Evolutionary conservation across 495 filamentous ascomycete genomes (phyloP).

Genomic region (Penicillium chermesinum): DNA sequence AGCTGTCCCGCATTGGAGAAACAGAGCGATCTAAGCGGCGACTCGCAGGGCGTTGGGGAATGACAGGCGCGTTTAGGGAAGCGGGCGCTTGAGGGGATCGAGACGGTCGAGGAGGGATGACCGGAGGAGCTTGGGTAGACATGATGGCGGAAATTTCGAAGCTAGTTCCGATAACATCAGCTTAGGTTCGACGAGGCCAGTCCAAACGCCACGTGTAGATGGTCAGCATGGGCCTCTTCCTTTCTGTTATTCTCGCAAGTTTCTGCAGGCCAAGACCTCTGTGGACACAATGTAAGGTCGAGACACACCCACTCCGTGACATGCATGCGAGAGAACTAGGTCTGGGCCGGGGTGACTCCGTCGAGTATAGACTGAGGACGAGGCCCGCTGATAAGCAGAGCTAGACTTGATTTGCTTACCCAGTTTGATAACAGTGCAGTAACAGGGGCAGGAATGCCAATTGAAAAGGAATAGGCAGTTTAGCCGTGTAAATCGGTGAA

Average conservation of each 20-base stretch:
- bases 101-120: conserved; percentile 47
- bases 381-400: conserved; percentile 19
- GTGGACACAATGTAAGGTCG: not conserved
- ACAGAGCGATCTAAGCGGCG: conserved; percentile 67
- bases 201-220: conserved; percentile 6
- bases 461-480: conserved; percentile 6
- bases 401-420: conserved; percentile 21
- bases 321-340: conserved; percentile 13
- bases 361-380: conserved; percentile 1
- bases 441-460: conserved; percentile 4
- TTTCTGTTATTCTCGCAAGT: not conserved
- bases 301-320: conserved; percentile 5
- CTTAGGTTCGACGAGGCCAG: conserved; percentile 14
- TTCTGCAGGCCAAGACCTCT: conserved; percentile 5
- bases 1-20: conserved; percentile 72
- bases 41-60: conserved; percentile 66
- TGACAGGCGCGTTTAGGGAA: conserved; percentile 37
- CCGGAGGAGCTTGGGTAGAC: conserved; percentile 43
- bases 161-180: conserved; percentile 15
- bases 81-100: conserved; percentile 42
- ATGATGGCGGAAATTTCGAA: conserved; percentile 28
- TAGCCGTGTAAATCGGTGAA: conserved; percentile 4
- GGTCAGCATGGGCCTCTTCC: conserved; percentile 8
- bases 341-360: not conserved
- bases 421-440: conserved; percentile 9